A percentile compares a stretch with the other conserved stretches of the same genome.
Conservation (phyloP, 371 early-diverging fungal genomes). For the Mortierella sp. region DNA sequence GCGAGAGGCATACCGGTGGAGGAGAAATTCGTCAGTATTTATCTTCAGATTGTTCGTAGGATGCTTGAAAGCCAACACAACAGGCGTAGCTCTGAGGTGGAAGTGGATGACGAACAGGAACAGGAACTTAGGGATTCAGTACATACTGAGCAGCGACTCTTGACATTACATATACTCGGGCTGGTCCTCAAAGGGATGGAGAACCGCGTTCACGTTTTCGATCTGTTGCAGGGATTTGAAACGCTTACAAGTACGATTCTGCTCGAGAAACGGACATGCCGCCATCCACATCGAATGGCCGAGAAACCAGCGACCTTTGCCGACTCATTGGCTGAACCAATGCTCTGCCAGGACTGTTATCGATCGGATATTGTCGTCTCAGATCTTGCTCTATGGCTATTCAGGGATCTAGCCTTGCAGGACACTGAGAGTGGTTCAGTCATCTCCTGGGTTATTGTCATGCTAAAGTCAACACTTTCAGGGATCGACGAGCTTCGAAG, state of each 20-base stretch:
- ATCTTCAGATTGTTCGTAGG: constrained; percentile 53
- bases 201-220: constrained; percentile 49
- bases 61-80: constrained; percentile 31
- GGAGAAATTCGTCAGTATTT: constrained; percentile 57
- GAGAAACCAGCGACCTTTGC: constrained; percentile 30
- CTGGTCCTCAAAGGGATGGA: constrained; percentile 51
- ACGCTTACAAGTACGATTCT: constrained; percentile 50
- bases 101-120: constrained; percentile 28
- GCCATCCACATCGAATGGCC: constrained; percentile 11
- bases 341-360: constrained; percentile 52
- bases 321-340: constrained; percentile 29
- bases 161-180: constrained; percentile 52
- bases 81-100: background rate
- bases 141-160: constrained; percentile 55
- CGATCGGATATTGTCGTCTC: constrained; percentile 55
- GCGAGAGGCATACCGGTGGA: constrained; percentile 47
- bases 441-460: constrained; percentile 39
- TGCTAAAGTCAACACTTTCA: constrained; percentile 51
- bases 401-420: constrained; percentile 45
- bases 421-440: constrained; percentile 26
- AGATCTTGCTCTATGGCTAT: constrained; percentile 57
- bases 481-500: constrained; percentile 49
- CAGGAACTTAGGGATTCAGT: constrained; percentile 51
- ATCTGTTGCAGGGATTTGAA: constrained; percentile 59
- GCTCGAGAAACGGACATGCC: constrained; percentile 40